Conservation (phyloP, 2,329 filamentous ascomycete species). For the Hypoxylon sp. region DNA sequence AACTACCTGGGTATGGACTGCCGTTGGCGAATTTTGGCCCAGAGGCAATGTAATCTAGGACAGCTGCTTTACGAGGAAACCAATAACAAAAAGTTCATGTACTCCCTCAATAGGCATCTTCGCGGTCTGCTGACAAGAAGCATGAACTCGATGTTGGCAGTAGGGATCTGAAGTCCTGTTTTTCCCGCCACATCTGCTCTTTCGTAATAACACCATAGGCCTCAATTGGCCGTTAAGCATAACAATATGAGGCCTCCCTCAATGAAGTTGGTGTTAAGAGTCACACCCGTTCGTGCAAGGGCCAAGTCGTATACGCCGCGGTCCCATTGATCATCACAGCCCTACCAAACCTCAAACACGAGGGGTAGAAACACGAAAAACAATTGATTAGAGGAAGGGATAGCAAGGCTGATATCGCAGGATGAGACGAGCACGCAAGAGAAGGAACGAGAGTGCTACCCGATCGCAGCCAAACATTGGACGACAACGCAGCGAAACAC, state of each 20-base stretch:
- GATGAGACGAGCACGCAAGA: slow-evolving; percentile 5
- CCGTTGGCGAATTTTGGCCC: not conserved
- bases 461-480: not conserved
- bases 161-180: slow-evolving; percentile 3
- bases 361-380: slow-evolving; percentile 19
- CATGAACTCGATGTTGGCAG: slow-evolving; percentile 9
- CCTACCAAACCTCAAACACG: slow-evolving; percentile 10
- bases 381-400: slow-evolving; percentile 1
- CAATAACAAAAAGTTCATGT: slow-evolving; percentile 8
- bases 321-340: slow-evolving; percentile 12
- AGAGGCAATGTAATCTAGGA: slow-evolving; percentile 5
- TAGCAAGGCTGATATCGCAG: not conserved
- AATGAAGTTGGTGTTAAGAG: slow-evolving; percentile 2
- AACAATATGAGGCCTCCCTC: slow-evolving; percentile 12
- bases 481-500: not conserved
- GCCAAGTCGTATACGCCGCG: slow-evolving; percentile 7
- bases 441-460: not conserved
- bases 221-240: not conserved
- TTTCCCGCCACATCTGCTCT: not conserved
- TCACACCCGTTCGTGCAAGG: slow-evolving; percentile 1
- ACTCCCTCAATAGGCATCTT: slow-evolving; percentile 2
- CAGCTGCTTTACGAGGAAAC: not conserved
- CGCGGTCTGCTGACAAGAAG: not conserved
- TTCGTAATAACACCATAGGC: slow-evolving; percentile 1
- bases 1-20: not conserved